Evolutionary conservation across 176 grass and related monocot genomes (phyloP), one percentile per base, ranked within the genome.

Genomic region (Pontederia paniculata): DNA sequence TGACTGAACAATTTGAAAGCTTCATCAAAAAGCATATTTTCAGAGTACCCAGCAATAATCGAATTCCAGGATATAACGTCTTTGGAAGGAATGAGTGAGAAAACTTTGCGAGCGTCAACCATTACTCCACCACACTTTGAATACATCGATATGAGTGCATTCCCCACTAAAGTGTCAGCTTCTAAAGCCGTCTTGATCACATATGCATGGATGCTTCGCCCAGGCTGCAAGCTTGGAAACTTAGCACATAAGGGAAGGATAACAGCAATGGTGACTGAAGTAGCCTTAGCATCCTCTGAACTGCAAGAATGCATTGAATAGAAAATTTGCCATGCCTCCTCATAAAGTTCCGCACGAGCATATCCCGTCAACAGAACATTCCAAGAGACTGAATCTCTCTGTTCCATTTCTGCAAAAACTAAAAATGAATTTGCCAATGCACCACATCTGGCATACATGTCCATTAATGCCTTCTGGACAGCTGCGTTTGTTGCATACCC

Each of bases 31-130:
- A 80, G 55, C 28, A 66, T 48, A 41, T 71, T 77, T 25, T 88
- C 73, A 0, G 71, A 77, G 57, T 20, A 71, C 5, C 85, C 80
- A 12, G 69, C 55, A 4, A 88, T 65, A 23, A 88, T 55, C 5
- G 80, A 88, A 63, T 88, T 89, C 85, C 77, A 89, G 21, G 85
- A 89, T 44, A 89, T 57, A 52, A 77, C 70, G 60, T 89, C 85
- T 57, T 80, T 89, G 18, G 64, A 56, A 9, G n/a, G 1, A 61
- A 84, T 74, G 1, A 69, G 69, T 12, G 57, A 74, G 55, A 84
- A 89, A 10, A 67, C 57, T 44, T 0, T 58, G 1, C 47, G 51
- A 13, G 67, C 85, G 60, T 89, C 85, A 52, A 59, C 55, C 9
- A 77, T 28, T 28, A 52, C 45, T 21, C 56, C 67, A 9, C 62